Percentiles rank a stretch among this genome's conserved stretches.
Conservation (phyloP, 306 rosid species). For the Trifolium dubium region DNA sequence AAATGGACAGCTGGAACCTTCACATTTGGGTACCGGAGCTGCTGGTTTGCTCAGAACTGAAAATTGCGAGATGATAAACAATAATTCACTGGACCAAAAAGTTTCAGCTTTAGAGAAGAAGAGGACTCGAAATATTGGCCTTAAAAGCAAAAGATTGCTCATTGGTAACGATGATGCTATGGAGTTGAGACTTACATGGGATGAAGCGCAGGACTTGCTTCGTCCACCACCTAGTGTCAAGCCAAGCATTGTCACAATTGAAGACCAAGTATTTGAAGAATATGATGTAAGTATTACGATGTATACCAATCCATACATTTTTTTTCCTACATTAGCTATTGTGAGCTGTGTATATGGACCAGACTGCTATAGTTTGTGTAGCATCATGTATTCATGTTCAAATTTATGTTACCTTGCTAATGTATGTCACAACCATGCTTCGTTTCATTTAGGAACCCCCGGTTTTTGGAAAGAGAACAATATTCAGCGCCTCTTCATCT, state of each 20-base stretch:
- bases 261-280: constrained; percentile 91
- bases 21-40: constrained; percentile 54
- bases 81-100: constrained; percentile 55
- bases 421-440: constrained; percentile 40
- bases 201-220: constrained; percentile 97
- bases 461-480: constrained; percentile 88
- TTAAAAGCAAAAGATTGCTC: constrained; percentile 83
- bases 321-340: constrained; percentile 24
- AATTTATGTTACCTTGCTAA: constrained; percentile 36
- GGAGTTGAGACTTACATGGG: constrained; percentile 96
- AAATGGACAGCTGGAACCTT: constrained; percentile 49
- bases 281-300: constrained; percentile 73
- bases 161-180: constrained; percentile 82
- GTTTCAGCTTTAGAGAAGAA: constrained; percentile 66
- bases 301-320: constrained; percentile 16
- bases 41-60: constrained; percentile 56
- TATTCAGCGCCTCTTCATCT: constrained; percentile 67
- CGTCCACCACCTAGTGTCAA: constrained; percentile 86
- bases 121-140: constrained; percentile 85
- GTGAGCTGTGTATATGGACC: constrained; percentile 3
- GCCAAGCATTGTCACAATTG: constrained; percentile 83
- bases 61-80: constrained; percentile 50
- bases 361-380: neutral
- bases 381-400: constrained; percentile 38
- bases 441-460: constrained; percentile 82